Percentiles rank a stretch among this genome's conserved stretches.
phyloP scores from a whole-genome alignment of 2,329 filamentous ascomycete species.

The Trichoderma sp. region DNA sequence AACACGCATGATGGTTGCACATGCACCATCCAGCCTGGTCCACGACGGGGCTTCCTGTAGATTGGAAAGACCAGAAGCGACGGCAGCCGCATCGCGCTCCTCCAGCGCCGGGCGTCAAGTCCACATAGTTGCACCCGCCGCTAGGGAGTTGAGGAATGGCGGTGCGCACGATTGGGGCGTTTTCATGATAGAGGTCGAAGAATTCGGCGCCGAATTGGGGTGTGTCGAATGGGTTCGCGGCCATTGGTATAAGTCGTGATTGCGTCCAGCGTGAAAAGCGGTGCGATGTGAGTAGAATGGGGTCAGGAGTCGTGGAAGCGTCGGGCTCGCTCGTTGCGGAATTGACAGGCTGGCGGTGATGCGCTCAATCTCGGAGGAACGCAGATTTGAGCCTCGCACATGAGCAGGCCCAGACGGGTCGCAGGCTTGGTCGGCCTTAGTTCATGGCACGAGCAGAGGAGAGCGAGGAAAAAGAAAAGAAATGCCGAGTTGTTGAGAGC shows the following conservation, averaged over 20 bases:
- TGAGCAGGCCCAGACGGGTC: conserved; percentile 40
- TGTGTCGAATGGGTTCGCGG: conserved; percentile 51
- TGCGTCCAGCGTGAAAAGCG: conserved; percentile 25
- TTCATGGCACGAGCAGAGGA: conserved; percentile 37
- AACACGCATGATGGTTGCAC: conserved; percentile 65
- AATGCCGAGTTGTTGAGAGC: neutral
- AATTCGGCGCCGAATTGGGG: conserved; percentile 46
- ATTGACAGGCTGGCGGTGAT: conserved; percentile 10
- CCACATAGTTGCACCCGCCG: conserved; percentile 60
- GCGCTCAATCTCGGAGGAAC: neutral
- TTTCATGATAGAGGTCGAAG: conserved; percentile 59
- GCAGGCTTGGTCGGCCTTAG: conserved; percentile 35
- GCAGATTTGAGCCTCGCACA: conserved; percentile 31
- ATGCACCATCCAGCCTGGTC: conserved; percentile 58
- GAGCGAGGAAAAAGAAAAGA: neutral
- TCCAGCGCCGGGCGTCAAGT: conserved; percentile 53
- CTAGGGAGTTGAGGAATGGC: conserved; percentile 44
- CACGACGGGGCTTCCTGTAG: conserved; percentile 36
- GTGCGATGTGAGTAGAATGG: neutral
- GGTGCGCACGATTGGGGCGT: conserved; percentile 32
- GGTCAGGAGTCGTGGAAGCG: neutral
- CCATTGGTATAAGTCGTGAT: conserved; percentile 46
- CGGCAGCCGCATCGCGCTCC: conserved; percentile 60
- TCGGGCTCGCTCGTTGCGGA: conserved; percentile 20
- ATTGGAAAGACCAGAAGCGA: conserved; percentile 58